A percentile compares a stretch with the other conserved stretches of the same genome.
phyloP scores from a whole-genome alignment of 2,329 filamentous ascomycete genomes.

The Talaromyces sp. region DNA sequence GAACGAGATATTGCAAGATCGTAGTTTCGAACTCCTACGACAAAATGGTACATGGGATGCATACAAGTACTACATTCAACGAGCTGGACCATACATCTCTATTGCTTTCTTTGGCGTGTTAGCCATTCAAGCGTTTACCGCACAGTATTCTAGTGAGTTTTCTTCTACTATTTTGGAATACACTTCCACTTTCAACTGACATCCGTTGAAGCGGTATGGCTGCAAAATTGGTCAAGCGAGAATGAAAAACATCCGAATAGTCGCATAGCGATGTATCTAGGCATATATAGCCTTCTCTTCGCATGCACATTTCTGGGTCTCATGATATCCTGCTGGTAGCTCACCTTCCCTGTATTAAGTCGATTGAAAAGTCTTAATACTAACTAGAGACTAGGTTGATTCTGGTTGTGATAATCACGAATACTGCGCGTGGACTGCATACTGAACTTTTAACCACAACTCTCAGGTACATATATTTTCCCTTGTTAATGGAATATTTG shows the following conservation, averaged over 20 bases:
- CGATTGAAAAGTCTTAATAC: neutral
- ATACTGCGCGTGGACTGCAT: constrained; percentile 2
- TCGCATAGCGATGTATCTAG: constrained; percentile 12
- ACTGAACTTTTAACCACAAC: constrained; percentile 5
- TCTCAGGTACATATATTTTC: neutral
- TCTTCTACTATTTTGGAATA: neutral
- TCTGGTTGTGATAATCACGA: constrained; percentile 4
- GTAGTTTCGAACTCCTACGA: neutral
- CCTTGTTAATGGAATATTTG: no score
- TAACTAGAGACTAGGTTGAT: constrained; percentile 2
- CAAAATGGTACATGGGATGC: neutral
- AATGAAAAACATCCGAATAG: constrained; percentile 14
- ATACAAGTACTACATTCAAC: constrained; percentile 6
- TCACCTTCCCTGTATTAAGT: neutral
- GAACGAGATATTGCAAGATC: neutral
- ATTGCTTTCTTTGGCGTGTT: neutral
- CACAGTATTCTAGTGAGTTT: constrained; percentile 4
- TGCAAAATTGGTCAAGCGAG: constrained; percentile 10
- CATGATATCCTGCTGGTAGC: neutral
- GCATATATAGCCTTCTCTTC: constrained; percentile 12
- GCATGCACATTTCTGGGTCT: constrained; percentile 5
- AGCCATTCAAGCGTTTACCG: neutral
- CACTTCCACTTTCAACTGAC: neutral
- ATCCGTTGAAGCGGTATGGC: constrained; percentile 12
- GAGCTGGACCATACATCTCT: constrained; percentile 2